Conservation (phyloP, 129 eudicot genomes). For the Mikania micrantha region DNA sequence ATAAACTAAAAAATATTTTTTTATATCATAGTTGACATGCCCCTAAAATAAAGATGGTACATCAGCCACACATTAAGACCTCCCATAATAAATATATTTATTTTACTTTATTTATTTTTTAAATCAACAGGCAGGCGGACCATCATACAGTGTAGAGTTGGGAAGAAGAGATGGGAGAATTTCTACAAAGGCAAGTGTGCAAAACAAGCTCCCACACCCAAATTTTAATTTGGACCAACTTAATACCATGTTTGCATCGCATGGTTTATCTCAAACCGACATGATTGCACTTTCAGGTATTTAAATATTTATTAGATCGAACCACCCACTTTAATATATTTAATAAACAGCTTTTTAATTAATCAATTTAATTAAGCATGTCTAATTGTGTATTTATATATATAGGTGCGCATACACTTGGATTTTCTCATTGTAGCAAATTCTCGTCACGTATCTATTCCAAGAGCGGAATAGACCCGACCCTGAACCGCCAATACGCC, state of each 20-base stretch:
- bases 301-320: neutral
- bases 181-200: slow-evolving; percentile 60
- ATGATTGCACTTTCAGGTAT: slow-evolving; percentile 87
- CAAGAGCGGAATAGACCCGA: slow-evolving; percentile 41
- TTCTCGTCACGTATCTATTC: slow-evolving; percentile 61
- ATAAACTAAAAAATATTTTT: too few species aligned
- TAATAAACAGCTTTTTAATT: neutral
- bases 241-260: slow-evolving; percentile 40
- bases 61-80: too few species aligned
- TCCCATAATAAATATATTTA: too few species aligned
- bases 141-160: slow-evolving; percentile 55
- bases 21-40: too few species aligned
- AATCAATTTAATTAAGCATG: neutral
- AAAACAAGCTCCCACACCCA: slow-evolving; percentile 46
- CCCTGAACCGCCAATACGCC: slow-evolving; percentile 55
- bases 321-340: neutral
- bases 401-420: slow-evolving; percentile 87
- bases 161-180: slow-evolving; percentile 83
- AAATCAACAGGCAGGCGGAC: slow-evolving; percentile 68
- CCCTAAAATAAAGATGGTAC: too few species aligned
- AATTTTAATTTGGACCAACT: slow-evolving; percentile 56
- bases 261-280: slow-evolving; percentile 68
- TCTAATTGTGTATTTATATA: neutral
- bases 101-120: neutral
- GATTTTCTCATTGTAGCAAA: slow-evolving; percentile 74